phyloP scores from a whole-genome alignment of 2,329 filamentous ascomycete species.

The Paracorniculantispora psalliotae region DNA sequence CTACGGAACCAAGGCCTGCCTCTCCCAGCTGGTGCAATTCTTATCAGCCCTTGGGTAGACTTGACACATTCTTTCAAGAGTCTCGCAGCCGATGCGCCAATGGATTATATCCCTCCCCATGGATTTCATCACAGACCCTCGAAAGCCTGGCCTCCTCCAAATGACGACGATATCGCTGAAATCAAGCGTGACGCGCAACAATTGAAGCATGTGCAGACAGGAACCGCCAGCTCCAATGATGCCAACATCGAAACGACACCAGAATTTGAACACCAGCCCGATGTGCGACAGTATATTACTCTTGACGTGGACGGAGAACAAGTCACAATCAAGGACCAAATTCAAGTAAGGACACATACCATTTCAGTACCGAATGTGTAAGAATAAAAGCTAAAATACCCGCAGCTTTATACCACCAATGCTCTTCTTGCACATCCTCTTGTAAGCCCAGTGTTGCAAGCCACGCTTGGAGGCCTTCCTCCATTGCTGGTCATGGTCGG shows the following conservation, averaged over 20 bases:
- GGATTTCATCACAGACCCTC: slow-evolving; percentile 92
- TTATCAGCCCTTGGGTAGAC: slow-evolving; percentile 95
- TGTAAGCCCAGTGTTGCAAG: slow-evolving; percentile 83
- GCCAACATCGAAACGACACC: background rate
- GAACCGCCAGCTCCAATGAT: background rate
- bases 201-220: slow-evolving; percentile 22
- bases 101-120: slow-evolving; percentile 83
- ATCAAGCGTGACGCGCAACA: slow-evolving; percentile 48
- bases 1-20: slow-evolving; percentile 79
- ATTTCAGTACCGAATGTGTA: background rate
- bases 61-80: slow-evolving; percentile 94
- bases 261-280: background rate
- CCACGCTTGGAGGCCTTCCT: slow-evolving; percentile 82
- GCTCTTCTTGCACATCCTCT: slow-evolving; percentile 79
- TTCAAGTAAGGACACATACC: slow-evolving; percentile 59
- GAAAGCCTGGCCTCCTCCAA: slow-evolving; percentile 86
- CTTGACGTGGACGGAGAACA: slow-evolving; percentile 66
- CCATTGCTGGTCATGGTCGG: slow-evolving; percentile 83
- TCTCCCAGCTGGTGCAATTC: slow-evolving; percentile 79
- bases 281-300: slow-evolving; percentile 41
- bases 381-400: background rate
- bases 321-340: slow-evolving; percentile 80
- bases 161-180: slow-evolving; percentile 63
- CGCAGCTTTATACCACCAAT: slow-evolving; percentile 72
- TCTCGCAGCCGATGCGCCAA: slow-evolving; percentile 62